Conservation (phyloP, 164 flowering plant genomes). For the Stephania cephalantha region DNA sequence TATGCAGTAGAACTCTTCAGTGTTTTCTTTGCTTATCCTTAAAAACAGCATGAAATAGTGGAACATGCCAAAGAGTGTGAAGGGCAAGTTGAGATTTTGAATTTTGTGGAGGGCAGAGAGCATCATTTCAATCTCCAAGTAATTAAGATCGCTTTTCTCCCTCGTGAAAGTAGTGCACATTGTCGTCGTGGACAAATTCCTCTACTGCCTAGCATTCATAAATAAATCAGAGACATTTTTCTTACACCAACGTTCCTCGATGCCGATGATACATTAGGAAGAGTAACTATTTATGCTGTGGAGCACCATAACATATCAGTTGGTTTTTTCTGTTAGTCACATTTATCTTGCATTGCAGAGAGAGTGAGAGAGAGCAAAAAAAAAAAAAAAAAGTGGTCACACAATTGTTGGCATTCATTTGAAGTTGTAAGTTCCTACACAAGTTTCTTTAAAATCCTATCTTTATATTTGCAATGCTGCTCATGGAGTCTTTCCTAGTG, state of each 20-base stretch:
- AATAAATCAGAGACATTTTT: neutral
- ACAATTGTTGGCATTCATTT: neutral
- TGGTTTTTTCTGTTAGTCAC: slow-evolving; percentile 2
- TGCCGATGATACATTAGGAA: neutral
- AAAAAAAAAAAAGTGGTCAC: neutral
- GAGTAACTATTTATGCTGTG: neutral
- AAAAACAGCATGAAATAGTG: slow-evolving; percentile 1
- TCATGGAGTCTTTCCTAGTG: neutral
- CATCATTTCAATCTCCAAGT: neutral
- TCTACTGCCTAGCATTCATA: neutral
- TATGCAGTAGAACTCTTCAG: neutral
- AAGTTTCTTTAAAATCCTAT: neutral
- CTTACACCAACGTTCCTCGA: neutral
- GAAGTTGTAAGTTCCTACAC: neutral
- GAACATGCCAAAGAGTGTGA: neutral
- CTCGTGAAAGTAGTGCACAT: neutral
- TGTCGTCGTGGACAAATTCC: neutral
- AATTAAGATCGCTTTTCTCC: neutral
- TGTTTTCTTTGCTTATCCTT: neutral
- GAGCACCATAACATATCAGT: neutral
- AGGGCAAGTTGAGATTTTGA: neutral
- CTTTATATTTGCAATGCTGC: neutral
- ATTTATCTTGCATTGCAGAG: neutral
- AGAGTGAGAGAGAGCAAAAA: neutral
- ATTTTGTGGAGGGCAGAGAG: neutral